phyloP scores from a whole-genome alignment of 1,284 basidiomycete genomes.

The Sparassis latifolia region DNA sequence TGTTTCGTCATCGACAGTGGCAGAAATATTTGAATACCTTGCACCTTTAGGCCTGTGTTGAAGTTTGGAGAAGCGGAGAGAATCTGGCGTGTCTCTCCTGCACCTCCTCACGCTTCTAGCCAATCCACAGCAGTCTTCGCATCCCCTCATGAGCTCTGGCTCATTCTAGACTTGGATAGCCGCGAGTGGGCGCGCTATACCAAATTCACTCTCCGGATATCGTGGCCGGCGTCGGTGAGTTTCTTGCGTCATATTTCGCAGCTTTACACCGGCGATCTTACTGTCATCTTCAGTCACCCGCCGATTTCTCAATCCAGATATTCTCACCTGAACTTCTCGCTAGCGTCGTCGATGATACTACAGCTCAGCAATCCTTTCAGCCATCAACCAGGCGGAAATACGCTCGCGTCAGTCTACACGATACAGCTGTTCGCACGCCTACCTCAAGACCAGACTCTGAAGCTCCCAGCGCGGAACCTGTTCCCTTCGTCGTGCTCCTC shows the following conservation, averaged over 20 bases:
- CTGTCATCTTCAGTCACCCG: constrained; percentile 21
- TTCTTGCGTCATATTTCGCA: not conserved
- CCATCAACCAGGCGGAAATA: constrained; percentile 29
- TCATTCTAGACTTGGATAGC: constrained; percentile 45
- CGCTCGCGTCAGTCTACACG: constrained; percentile 46
- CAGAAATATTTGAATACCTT: not conserved
- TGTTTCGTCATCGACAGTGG: not conserved
- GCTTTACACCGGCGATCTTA: not conserved
- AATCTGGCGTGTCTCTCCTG: constrained; percentile 35
- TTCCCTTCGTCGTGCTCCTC: constrained; percentile 46
- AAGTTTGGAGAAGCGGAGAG: constrained; percentile 22
- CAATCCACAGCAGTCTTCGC: not conserved
- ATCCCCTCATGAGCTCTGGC: constrained; percentile 53
- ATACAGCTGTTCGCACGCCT: constrained; percentile 45
- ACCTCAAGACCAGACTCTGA: not conserved
- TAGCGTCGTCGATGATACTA: not conserved
- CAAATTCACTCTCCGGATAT: constrained; percentile 55
- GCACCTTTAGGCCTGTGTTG: constrained; percentile 26
- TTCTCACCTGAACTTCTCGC: constrained; percentile 9
- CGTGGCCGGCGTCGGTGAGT: constrained; percentile 63
- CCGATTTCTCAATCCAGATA: constrained; percentile 19
- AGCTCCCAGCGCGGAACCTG: constrained; percentile 13
- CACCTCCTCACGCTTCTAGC: constrained; percentile 23
- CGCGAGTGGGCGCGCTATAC: constrained; percentile 36
- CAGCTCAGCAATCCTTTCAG: not conserved